Evolutionary conservation across 441 rosid genomes (phyloP), one percentile per base, ranked within the genome.

Genomic region (Erodium chrysanthum): DNA sequence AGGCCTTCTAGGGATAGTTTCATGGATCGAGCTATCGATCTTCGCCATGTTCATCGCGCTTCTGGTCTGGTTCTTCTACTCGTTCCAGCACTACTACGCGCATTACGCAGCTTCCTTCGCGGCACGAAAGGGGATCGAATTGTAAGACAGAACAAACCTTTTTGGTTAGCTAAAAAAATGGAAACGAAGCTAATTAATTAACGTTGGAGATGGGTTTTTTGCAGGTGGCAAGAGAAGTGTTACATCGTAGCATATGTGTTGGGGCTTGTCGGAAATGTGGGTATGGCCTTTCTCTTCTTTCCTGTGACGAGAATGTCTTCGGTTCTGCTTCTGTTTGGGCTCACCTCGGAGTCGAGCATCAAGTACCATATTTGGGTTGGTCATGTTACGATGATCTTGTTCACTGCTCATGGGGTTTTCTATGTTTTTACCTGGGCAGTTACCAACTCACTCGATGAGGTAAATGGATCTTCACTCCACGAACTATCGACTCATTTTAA

Each of bases 281-380:
- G 85, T 46, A 66, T 85, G 23, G 73, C 84, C 12, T 84, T 87
- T 70, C 68, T 87, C 58, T 85, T 87, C 76, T 83, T 77, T 44
- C 92, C 90, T 0, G 90, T 85, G 58, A 72, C 85, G 0, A 81
- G 92, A 9, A 86, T 84, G 15, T 85, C 90, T 5, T 71, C 90
- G 54, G 64, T 87, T 73, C 72, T 87, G 59, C 84, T 80, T 20
- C 54, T 85, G 27, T 31, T 87, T 0, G 90, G 92, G 1, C 74
- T 87, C 4, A 85, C 88, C 50, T 87, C 90, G 9, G 92, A 87
- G 65, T 74, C 75, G 4, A 81, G 88, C 82, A 82, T 87, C 72
- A 85, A 83, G 76, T 87, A 87, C 46, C 92, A 87, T 25, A 81
- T 85, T 15, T 85, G 92, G 88, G 68, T 87, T 7, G 92, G 92